Base-by-base conservation (phyloP, 2,329 filamentous ascomycete species). In the Clarireedia sp. region DNA sequence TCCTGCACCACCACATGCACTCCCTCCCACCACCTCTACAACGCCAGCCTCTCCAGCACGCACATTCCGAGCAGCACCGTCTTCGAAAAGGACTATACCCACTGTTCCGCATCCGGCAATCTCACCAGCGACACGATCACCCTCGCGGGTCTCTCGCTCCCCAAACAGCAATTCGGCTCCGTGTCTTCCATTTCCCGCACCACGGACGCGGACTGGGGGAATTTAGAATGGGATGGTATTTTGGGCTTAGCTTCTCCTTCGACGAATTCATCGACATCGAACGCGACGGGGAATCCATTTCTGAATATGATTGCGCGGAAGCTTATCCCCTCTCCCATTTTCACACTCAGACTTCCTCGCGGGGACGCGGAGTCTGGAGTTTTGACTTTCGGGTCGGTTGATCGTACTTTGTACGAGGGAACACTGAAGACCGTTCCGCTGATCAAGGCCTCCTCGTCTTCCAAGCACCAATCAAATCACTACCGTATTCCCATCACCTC, bases 191-290 rank as follows among this genome's bases (percentile, higher is more conserved):
- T 54, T 12, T 16, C 21, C 7, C 44, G 33, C 2, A 50, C 43
- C n/a, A 43, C 37, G 9, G 46, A 54, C n/a, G 9, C 37, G 4
- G 52, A 54, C 5, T 54, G 52, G 52, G 52, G 52, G n/a, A 49
- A 49, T 4, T 1, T 50, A 6, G 45, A 54, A 43, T 54, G 52
- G 52, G 45, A 54, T 43, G 52, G 52, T 6, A 17, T 54, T 33
- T 10, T 54, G 5, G 52, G 52, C 36, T 14, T 54, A 36, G 37
- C 36, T 3, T 24, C 45, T 12, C 23, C 45, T 37, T 49, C 52
- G 5, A 14, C 17, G 7, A 16, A 41, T 17, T 54, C 52, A n/a
- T 9, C 45, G 8, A 29, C 52, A n/a, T 9, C 45, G 8, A 29
- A 41, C 7, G 40, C 33, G 12, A 54, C 48, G 36, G 8, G 16